Evolutionary conservation across 228 moss, liverwort and hornwort genomes (phyloP).

Genomic region (Sphagnum fallax): DNA sequence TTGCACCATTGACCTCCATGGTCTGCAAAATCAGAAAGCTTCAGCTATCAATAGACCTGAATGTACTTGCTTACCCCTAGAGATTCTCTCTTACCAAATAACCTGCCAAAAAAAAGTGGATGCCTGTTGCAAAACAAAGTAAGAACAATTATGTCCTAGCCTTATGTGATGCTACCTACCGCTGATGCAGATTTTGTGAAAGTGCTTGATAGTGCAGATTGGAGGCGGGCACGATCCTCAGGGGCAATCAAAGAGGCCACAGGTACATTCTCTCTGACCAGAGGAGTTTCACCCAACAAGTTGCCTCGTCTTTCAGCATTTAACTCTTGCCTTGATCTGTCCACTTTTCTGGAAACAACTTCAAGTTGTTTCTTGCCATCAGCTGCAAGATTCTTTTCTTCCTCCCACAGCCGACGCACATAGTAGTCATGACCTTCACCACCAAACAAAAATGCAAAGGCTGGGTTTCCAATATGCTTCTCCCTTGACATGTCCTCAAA

Average conservation of each 20-base stretch:
- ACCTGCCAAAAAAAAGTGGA: too few species aligned
- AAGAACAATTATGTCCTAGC: neutral
- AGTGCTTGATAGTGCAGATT: conserved; percentile 51
- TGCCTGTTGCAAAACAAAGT: too few species aligned
- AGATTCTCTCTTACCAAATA: too few species aligned
- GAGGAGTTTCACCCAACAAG: conserved; percentile 69
- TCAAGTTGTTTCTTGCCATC: conserved; percentile 60
- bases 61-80: neutral
- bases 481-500: conserved; percentile 83
- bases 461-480: conserved; percentile 67
- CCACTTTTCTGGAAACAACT: conserved; percentile 24
- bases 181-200: conserved; percentile 40
- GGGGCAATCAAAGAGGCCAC: conserved; percentile 43
- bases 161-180: conserved; percentile 17
- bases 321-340: conserved; percentile 27
- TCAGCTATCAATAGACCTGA: neutral
- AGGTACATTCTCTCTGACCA: conserved; percentile 39
- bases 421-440: conserved; percentile 79
- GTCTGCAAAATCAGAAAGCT: conserved; percentile 10
- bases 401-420: conserved; percentile 72
- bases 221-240: conserved; percentile 54
- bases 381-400: conserved; percentile 53
- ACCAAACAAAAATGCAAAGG: conserved; percentile 75
- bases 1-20: conserved; percentile 18
- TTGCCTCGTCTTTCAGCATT: conserved; percentile 57